phyloP scores from a whole-genome alignment of 345 rosid species.

The Populus pruinosa region DNA sequence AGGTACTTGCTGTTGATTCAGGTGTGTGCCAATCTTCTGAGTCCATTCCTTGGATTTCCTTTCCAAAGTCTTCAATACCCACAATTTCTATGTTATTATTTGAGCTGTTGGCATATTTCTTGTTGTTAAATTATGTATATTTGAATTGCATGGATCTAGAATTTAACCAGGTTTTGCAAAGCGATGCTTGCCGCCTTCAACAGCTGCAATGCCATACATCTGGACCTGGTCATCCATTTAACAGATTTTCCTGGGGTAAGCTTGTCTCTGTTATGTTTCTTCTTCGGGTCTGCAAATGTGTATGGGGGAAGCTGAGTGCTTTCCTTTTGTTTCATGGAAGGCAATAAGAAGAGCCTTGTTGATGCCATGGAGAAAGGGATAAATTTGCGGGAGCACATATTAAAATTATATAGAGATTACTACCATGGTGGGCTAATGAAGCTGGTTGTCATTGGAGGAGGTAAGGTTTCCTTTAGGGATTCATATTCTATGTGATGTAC shows the following conservation, averaged over 20 bases:
- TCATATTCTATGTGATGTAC: slow-evolving; percentile 7
- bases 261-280: slow-evolving; percentile 21
- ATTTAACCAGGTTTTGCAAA: slow-evolving; percentile 93
- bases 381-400: slow-evolving; percentile 68
- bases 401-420: slow-evolving; percentile 59
- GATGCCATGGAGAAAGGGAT: slow-evolving; percentile 86
- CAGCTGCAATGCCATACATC: slow-evolving; percentile 94
- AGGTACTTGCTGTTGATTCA: slow-evolving; percentile 96
- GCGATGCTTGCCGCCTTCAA: slow-evolving; percentile 86
- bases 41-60: slow-evolving; percentile 7
- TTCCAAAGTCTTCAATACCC: not conserved
- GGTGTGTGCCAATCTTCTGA: slow-evolving; percentile 39
- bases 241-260: slow-evolving; percentile 90
- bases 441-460: slow-evolving; percentile 96
- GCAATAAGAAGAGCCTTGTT: slow-evolving; percentile 86
- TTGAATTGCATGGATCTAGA: slow-evolving; percentile 46
- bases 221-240: slow-evolving; percentile 60
- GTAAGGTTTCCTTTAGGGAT: slow-evolving; percentile 34
- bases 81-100: slow-evolving; percentile 3
- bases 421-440: slow-evolving; percentile 94
- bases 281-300: slow-evolving; percentile 17
- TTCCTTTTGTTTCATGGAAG: slow-evolving; percentile 42
- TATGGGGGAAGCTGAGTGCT: slow-evolving; percentile 7
- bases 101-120: slow-evolving; percentile 7
- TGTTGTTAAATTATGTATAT: slow-evolving; percentile 17